Conservation (phyloP, 1,139 yeast species). For the Yamadazyma aaseri region DNA sequence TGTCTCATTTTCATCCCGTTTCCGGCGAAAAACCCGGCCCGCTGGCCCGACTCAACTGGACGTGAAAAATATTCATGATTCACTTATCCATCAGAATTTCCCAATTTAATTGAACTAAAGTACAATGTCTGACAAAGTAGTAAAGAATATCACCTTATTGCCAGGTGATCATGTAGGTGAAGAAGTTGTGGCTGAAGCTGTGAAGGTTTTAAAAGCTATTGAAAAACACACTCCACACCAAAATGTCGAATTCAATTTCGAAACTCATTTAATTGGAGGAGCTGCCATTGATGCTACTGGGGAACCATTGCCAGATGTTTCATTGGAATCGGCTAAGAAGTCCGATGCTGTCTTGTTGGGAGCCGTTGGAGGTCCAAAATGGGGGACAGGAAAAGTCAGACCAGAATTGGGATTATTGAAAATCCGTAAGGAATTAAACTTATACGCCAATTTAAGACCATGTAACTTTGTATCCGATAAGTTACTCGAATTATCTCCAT, state of each 20-base stretch:
- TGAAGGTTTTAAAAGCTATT: constrained; percentile 83
- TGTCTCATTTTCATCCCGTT: no score
- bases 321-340: constrained; percentile 78
- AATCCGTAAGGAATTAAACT: constrained; percentile 89
- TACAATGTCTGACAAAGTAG: no score
- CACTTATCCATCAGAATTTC: neutral
- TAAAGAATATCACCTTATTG: constrained; percentile 75
- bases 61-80: neutral
- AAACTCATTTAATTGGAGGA: constrained; percentile 90
- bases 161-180: constrained; percentile 98
- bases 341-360: constrained; percentile 95
- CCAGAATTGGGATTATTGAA: constrained; percentile 95
- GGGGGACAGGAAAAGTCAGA: constrained; percentile 94
- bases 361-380: constrained; percentile 98
- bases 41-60: neutral
- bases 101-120: no score
- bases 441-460: constrained; percentile 95
- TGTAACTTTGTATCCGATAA: constrained; percentile 91
- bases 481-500: constrained; percentile 81
- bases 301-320: constrained; percentile 82
- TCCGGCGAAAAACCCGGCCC: neutral
- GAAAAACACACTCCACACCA: constrained; percentile 56
- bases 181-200: constrained; percentile 86
- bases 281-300: constrained; percentile 98
- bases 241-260: constrained; percentile 66